Conservation (phyloP, 192 early-diverging fungal genomes). For the Gamsiella multidivaricata region DNA sequence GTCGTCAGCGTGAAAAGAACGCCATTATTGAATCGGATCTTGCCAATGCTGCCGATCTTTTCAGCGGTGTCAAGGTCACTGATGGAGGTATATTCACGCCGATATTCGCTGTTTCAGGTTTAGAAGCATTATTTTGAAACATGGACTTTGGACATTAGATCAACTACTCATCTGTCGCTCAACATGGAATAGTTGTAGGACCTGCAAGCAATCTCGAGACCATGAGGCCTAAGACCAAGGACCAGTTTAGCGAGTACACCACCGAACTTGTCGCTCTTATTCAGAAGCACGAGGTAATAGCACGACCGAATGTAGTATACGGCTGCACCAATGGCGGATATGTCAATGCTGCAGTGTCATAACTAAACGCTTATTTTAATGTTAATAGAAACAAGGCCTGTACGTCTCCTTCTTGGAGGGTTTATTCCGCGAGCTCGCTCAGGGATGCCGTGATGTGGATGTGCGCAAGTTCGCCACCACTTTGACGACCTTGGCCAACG, state of each 20-base stretch:
- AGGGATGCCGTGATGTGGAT: conserved; percentile 68
- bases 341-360: background rate
- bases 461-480: conserved; percentile 70
- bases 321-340: too few species aligned
- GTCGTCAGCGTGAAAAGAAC: conserved; percentile 64
- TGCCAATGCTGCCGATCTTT: conserved; percentile 70
- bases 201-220: conserved; percentile 50
- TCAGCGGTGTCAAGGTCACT: conserved; percentile 70
- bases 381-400: conserved; percentile 58
- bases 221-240: conserved; percentile 72
- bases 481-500: conserved; percentile 75
- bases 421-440: conserved; percentile 71
- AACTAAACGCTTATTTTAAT: too few species aligned
- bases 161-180: background rate
- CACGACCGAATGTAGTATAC: too few species aligned
- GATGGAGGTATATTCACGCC: conserved; percentile 45
- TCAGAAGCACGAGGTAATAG: conserved; percentile 60
- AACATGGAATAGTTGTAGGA: conserved; percentile 17
- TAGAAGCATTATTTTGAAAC: background rate
- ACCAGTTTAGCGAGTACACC: conserved; percentile 73
- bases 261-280: conserved; percentile 72
- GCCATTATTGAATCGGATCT: conserved; percentile 72
- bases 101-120: background rate
- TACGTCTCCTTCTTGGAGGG: conserved; percentile 72
- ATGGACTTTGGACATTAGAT: background rate